A percentile compares a stretch with the other conserved stretches of the same genome.
Evolutionary conservation across 1,284 basidiomycete species (phyloP).

Genomic region (Cryptococcus sp.): DNA sequence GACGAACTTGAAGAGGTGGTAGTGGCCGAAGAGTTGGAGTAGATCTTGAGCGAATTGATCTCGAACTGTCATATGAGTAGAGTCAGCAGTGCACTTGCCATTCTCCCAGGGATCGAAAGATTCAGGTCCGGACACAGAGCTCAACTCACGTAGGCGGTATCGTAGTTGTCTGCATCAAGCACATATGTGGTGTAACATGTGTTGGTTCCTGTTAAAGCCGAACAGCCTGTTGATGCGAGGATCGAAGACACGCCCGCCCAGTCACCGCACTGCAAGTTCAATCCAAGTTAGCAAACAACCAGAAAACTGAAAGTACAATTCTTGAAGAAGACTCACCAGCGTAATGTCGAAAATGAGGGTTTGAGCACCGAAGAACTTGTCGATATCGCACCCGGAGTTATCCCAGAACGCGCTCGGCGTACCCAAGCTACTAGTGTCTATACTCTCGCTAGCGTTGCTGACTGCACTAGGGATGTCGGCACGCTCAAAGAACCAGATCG

Average conservation of each 20-base stretch:
- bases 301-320: background rate
- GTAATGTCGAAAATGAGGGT: slow-evolving; percentile 72
- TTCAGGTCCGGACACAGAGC: no score
- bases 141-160: slow-evolving; percentile 59
- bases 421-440: slow-evolving; percentile 65
- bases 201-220: slow-evolving; percentile 23
- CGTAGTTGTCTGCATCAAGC: slow-evolving; percentile 63
- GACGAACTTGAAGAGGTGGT: slow-evolving; percentile 1
- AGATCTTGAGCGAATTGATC: slow-evolving; percentile 60
- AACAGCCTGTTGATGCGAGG: slow-evolving; percentile 63
- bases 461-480: slow-evolving; percentile 61
- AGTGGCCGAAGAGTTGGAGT: slow-evolving; percentile 21
- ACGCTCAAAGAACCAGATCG: slow-evolving; percentile 71
- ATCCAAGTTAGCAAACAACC: background rate
- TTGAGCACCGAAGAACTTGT: slow-evolving; percentile 63
- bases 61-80: slow-evolving; percentile 59
- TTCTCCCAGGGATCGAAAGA: no score
- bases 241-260: slow-evolving; percentile 55
- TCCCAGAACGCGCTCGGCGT: slow-evolving; percentile 68
- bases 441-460: slow-evolving; percentile 55
- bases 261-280: slow-evolving; percentile 53
- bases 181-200: slow-evolving; percentile 67
- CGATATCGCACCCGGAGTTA: slow-evolving; percentile 59
- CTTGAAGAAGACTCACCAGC: slow-evolving; percentile 44
- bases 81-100: background rate